Conservation (phyloP, 345 rosid genomes). For the Heritiera littoralis region DNA sequence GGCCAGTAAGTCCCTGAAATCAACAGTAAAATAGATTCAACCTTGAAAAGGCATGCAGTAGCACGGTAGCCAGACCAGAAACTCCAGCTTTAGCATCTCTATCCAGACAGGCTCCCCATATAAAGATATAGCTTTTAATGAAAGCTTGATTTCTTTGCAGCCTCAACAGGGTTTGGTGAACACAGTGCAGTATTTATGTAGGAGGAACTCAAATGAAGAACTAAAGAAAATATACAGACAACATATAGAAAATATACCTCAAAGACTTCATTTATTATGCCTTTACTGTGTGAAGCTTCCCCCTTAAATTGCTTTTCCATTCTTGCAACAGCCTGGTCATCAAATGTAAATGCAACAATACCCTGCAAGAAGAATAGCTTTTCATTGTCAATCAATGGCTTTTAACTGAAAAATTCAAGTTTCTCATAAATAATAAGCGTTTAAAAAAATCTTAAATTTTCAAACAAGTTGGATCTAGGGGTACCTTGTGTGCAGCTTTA, state of each 20-base stretch:
- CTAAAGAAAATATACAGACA: neutral
- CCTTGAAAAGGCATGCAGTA: neutral
- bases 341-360: conserved; percentile 91
- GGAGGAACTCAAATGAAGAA: neutral
- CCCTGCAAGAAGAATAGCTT: conserved; percentile 52
- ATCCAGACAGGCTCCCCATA: neutral
- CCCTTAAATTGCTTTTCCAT: conserved; percentile 75
- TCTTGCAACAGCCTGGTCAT: conserved; percentile 80
- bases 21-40: conserved; percentile 16
- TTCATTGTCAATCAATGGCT: conserved; percentile 13
- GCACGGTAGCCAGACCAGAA: neutral
- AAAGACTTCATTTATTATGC: conserved; percentile 87
- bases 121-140: neutral
- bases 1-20: conserved; percentile 87
- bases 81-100: neutral
- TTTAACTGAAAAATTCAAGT: conserved; percentile 8
- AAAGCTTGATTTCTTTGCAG: neutral
- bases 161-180: too few species aligned
- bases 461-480: conserved; percentile 10
- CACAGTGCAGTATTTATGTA: neutral
- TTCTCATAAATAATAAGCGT: neutral
- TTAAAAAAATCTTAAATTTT: neutral
- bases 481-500: conserved; percentile 98
- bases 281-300: conserved; percentile 76
- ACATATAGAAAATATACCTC: conserved; percentile 68